These are phyloP conservation scores for Dentipellis sp. DNA, from an alignment of 768 basidiomycete species.

Conservation along the genomic window DNA sequence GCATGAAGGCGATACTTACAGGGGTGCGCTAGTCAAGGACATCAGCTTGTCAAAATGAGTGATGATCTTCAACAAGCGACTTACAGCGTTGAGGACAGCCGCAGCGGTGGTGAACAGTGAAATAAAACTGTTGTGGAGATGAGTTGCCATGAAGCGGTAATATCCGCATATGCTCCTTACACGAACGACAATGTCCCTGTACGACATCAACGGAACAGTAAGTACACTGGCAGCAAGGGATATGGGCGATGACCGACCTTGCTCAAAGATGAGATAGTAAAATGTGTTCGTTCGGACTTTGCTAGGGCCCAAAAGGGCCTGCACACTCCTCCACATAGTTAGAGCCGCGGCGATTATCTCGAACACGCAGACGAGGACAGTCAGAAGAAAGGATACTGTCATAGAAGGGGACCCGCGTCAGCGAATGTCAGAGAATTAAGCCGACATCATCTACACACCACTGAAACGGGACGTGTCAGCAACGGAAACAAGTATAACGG, in stretches of 20 bases:
- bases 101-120: not conserved
- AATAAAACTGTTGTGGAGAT: not conserved
- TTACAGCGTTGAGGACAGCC: not conserved
- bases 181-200: not conserved
- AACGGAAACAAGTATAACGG: not conserved
- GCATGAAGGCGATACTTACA: not conserved
- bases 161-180: not conserved
- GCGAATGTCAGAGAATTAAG: too few relatives aligned
- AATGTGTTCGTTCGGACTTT: conserved; percentile 1
- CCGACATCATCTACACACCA: not conserved
- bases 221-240: conserved; percentile 4
- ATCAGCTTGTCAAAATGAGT: too few relatives aligned
- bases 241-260: conserved; percentile 5
- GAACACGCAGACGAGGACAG: conserved; percentile 16
- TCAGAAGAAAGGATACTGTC: conserved; percentile 1
- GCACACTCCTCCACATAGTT: conserved; percentile 12
- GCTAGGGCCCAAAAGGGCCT: conserved; percentile 7
- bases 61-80: too few relatives aligned
- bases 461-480: not conserved
- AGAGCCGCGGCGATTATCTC: conserved; percentile 12
- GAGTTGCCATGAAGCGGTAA: not conserved
- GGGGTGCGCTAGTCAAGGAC: not conserved
- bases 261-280: conserved; percentile 7
- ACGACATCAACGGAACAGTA: not conserved
- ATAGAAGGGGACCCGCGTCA: too few relatives aligned